Conservation (phyloP, 2,329 filamentous ascomycete species). For the Cladosporium colombiae region DNA sequence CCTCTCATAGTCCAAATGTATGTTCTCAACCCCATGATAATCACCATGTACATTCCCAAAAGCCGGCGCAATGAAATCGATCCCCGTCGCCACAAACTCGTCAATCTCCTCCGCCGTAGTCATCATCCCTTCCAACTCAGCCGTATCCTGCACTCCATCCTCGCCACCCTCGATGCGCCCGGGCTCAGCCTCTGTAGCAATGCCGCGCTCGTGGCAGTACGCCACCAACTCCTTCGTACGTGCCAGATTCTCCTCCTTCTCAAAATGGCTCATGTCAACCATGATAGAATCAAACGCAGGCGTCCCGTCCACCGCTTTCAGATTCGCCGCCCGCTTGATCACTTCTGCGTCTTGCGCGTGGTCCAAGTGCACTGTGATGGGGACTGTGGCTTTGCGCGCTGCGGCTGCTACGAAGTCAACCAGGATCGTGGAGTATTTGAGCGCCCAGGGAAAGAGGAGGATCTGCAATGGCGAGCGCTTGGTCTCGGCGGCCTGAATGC, state of each 20-base stretch:
- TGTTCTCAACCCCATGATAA: conserved; percentile 68
- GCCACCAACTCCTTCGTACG: conserved; percentile 63
- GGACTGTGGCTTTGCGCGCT: conserved; percentile 43
- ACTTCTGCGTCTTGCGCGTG: conserved; percentile 49
- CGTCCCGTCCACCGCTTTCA: conserved; percentile 32
- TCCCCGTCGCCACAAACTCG: conserved; percentile 70
- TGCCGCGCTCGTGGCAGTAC: conserved; percentile 65
- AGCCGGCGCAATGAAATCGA: conserved; percentile 72
- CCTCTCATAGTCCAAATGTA: conserved; percentile 60
- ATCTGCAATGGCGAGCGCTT: conserved; percentile 69
- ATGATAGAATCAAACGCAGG: conserved; percentile 69
- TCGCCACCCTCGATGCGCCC: conserved; percentile 73
- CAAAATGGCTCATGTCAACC: conserved; percentile 75
- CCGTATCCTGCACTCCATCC: conserved; percentile 71
- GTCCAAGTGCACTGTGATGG: conserved; percentile 50
- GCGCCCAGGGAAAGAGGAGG: conserved; percentile 73
- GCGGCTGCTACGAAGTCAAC: conserved; percentile 50
- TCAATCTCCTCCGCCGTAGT: conserved; percentile 70
- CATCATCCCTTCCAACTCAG: conserved; percentile 61
- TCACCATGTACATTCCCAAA: conserved; percentile 77
- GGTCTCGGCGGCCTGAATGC: conserved; percentile 67
- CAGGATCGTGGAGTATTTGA: conserved; percentile 62
- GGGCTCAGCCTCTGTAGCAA: conserved; percentile 70
- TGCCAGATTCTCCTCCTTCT: conserved; percentile 68
- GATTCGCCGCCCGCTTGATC: conserved; percentile 40